These are phyloP conservation scores for Boletus rubroflammeus DNA, from an alignment of 768 basidiomycete genomes.

Conservation along the genomic window DNA sequence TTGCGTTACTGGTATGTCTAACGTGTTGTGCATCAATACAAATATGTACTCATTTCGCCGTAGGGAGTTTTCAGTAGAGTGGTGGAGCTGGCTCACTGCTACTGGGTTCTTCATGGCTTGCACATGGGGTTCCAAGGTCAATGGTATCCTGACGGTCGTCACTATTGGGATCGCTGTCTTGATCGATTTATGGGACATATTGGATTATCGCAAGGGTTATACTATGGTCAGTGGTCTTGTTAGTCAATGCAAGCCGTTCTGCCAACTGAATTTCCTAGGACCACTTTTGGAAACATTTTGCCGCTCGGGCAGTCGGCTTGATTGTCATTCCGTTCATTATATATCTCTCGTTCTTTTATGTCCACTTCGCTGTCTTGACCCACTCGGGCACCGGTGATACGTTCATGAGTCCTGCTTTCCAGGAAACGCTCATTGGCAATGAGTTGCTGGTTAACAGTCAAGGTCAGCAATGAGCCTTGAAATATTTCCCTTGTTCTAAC, in stretches of 20 bases:
- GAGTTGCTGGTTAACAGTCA: constrained; percentile 89
- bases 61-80: constrained; percentile 83
- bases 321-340: constrained; percentile 86
- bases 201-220: constrained; percentile 79
- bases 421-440: constrained; percentile 90
- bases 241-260: not conserved
- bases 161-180: constrained; percentile 88
- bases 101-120: constrained; percentile 95
- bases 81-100: constrained; percentile 92
- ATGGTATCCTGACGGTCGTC: constrained; percentile 87
- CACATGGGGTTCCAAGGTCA: constrained; percentile 97
- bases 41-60: constrained; percentile 1
- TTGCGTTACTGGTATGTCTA: constrained; percentile 74
- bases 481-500: not conserved
- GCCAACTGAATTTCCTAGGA: constrained; percentile 46
- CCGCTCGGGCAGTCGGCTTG: constrained; percentile 77
- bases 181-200: constrained; percentile 90
- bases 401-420: constrained; percentile 98
- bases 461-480: constrained; percentile 49
- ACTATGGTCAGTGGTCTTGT: constrained; percentile 55
- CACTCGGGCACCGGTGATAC: constrained; percentile 89
- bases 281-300: constrained; percentile 86
- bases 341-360: constrained; percentile 93
- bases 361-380: constrained; percentile 87
- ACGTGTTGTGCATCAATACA: not conserved